These are phyloP conservation scores for Zarea fungicola DNA, from an alignment of 2,329 filamentous ascomycete species.

Conservation along the genomic window DNA sequence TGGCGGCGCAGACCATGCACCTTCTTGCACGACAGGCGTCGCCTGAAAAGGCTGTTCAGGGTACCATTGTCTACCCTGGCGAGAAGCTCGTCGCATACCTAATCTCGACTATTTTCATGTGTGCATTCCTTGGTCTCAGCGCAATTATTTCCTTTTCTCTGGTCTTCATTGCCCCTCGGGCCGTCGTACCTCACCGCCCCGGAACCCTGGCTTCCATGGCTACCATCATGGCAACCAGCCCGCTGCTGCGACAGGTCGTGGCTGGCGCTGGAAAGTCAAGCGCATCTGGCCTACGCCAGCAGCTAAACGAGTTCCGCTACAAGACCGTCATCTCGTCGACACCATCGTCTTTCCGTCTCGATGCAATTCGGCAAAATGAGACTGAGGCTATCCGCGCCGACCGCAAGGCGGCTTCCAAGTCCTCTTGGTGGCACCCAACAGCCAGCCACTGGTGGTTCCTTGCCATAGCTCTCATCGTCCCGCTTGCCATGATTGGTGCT, in stretches of 20 bases:
- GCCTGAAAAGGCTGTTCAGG: background rate
- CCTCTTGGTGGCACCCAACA: conserved; percentile 20
- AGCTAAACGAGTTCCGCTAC: background rate
- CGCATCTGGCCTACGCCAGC: background rate
- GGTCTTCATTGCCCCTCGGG: conserved; percentile 11
- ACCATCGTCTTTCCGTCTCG: background rate
- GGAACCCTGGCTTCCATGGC: conserved; percentile 13
- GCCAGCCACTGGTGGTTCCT: conserved; percentile 21
- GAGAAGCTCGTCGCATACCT: conserved; percentile 12
- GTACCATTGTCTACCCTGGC: conserved; percentile 8
- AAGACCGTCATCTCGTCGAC: background rate
- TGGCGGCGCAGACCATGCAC: conserved; percentile 13
- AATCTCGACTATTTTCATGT: conserved; percentile 12
- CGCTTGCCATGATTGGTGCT: conserved; percentile 18
- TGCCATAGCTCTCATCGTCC: conserved; percentile 20
- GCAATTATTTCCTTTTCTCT: background rate
- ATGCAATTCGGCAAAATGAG: background rate
- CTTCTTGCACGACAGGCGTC: conserved; percentile 6
- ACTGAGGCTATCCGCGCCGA: background rate
- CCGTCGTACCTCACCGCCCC: conserved; percentile 10
- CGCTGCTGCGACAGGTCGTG: conserved; percentile 8
- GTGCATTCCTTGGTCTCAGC: conserved; percentile 6
- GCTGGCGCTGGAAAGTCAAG: background rate
- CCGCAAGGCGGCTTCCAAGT: background rate
- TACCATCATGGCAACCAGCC: conserved; percentile 13